phyloP scores from a whole-genome alignment of 352 stramenopile genomes.

The Globisporangium viniferum region DNA sequence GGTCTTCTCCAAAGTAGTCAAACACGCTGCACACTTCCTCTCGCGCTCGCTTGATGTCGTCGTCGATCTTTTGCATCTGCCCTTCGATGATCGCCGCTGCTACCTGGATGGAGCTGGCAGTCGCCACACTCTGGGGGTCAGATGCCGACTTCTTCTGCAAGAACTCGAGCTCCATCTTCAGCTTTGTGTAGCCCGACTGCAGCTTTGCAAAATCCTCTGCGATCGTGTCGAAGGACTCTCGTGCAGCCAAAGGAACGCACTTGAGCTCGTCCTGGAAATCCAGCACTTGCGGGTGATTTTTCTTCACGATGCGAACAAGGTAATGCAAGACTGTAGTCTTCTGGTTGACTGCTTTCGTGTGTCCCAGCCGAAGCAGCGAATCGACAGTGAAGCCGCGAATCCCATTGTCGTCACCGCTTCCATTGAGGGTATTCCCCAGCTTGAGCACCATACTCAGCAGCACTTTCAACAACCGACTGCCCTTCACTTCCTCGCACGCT shows the following conservation, averaged over 20 bases:
- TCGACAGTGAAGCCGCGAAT: conserved; percentile 96
- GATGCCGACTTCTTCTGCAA: conserved; percentile 37
- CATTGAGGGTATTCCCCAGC: conserved; percentile 96
- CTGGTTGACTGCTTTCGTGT: conserved; percentile 96
- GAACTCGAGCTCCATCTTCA: conserved; percentile 43
- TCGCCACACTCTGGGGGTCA: not conserved
- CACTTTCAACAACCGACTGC: conserved; percentile 90
- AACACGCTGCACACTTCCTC: conserved; percentile 74
- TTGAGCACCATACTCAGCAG: conserved; percentile 97
- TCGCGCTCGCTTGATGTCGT: conserved; percentile 31
- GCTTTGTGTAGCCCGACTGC: conserved; percentile 38
- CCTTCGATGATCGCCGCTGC: conserved; percentile 34
- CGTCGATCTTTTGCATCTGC: conserved; percentile 42
- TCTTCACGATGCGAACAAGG: conserved; percentile 94
- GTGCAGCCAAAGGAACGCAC: conserved; percentile 81
- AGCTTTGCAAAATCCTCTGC: conserved; percentile 65
- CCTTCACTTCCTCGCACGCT: conserved; percentile 93
- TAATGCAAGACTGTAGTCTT: conserved; percentile 99
- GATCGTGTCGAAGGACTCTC: conserved; percentile 70
- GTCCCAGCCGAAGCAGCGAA: conserved; percentile 88
- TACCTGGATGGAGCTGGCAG: conserved; percentile 33
- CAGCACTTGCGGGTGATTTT: conserved; percentile 91
- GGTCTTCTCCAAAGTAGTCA: conserved; percentile 86
- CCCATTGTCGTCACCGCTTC: conserved; percentile 77
- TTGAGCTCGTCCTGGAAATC: conserved; percentile 91